phyloP scores from a whole-genome alignment of 2,329 filamentous ascomycete genomes.

The Mollisia scopiformis region DNA sequence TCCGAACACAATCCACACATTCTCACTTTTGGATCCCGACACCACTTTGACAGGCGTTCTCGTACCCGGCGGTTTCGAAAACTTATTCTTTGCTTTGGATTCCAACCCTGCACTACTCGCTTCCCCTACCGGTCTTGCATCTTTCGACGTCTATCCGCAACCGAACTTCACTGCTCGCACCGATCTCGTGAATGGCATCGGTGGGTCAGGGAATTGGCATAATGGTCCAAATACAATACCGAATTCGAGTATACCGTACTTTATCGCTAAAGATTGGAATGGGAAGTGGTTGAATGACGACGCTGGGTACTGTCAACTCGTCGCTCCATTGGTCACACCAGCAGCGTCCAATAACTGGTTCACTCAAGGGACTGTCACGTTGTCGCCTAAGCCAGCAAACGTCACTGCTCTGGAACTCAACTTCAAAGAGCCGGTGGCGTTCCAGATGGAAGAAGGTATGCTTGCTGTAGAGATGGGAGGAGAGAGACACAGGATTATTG shows the following conservation, averaged over 20 bases:
- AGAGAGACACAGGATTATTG: neutral
- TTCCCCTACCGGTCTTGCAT: neutral
- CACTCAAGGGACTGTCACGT: neutral
- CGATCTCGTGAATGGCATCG: no score
- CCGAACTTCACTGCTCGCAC: neutral
- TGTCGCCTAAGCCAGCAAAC: neutral
- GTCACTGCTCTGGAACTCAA: neutral
- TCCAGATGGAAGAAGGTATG: neutral
- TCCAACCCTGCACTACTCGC: neutral
- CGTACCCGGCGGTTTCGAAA: neutral
- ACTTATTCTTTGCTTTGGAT: neutral
- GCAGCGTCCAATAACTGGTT: neutral
- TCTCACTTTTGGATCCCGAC: neutral
- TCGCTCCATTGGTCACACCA: neutral
- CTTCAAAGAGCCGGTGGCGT: neutral
- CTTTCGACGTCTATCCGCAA: neutral
- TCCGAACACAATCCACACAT: neutral
- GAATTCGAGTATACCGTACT: neutral
- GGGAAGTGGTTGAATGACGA: neutral
- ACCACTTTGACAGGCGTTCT: neutral
- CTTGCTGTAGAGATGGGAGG: neutral
- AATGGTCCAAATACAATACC: neutral
- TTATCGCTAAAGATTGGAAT: neutral
- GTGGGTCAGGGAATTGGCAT: neutral
- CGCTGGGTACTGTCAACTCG: neutral